Conservation (phyloP, 2,329 filamentous ascomycete species). For the Graphilbum sp. region DNA sequence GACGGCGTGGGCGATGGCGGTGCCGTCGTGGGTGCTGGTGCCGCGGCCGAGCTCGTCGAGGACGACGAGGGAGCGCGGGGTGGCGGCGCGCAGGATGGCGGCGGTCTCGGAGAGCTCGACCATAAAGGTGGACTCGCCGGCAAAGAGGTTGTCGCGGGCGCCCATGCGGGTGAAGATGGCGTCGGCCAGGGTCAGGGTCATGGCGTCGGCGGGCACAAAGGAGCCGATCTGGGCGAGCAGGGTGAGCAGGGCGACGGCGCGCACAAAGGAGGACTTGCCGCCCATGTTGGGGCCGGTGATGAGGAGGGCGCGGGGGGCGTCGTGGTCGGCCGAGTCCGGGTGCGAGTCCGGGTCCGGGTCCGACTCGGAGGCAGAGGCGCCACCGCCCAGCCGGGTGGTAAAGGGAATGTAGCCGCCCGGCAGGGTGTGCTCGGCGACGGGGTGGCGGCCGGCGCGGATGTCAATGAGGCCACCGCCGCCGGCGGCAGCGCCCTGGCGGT, state of each 20-base stretch:
- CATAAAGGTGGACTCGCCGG: constrained; percentile 94
- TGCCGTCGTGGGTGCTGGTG: constrained; percentile 88
- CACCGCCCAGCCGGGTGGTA: constrained; percentile 53
- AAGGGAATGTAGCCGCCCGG: constrained; percentile 85
- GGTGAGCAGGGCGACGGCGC: constrained; percentile 75
- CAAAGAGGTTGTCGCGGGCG: constrained; percentile 89
- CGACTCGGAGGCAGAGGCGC: constrained; percentile 18
- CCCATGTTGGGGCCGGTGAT: constrained; percentile 98
- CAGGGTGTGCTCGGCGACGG: constrained; percentile 87
- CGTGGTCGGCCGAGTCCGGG: background rate
- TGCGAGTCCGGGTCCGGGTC: background rate
- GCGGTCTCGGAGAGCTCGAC: constrained; percentile 89
- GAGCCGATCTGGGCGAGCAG: constrained; percentile 93
- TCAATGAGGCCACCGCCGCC: constrained; percentile 27
- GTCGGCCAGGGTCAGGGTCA: constrained; percentile 68
- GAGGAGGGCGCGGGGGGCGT: constrained; percentile 44
- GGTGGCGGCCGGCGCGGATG: constrained; percentile 66
- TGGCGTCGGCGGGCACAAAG: constrained; percentile 68
- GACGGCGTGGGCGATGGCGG: constrained; percentile 87
- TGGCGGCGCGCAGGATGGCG: constrained; percentile 78
- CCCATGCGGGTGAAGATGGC: constrained; percentile 93
- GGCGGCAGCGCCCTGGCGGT: constrained; percentile 26
- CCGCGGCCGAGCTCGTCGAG: constrained; percentile 89
- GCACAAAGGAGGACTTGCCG: constrained; percentile 94
- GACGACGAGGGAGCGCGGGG: constrained; percentile 70